Percentiles rank a stretch among this genome's conserved stretches.
phyloP scores from a whole-genome alignment of 805 yeast species.

The Metschnikowia drakensbergensis region DNA sequence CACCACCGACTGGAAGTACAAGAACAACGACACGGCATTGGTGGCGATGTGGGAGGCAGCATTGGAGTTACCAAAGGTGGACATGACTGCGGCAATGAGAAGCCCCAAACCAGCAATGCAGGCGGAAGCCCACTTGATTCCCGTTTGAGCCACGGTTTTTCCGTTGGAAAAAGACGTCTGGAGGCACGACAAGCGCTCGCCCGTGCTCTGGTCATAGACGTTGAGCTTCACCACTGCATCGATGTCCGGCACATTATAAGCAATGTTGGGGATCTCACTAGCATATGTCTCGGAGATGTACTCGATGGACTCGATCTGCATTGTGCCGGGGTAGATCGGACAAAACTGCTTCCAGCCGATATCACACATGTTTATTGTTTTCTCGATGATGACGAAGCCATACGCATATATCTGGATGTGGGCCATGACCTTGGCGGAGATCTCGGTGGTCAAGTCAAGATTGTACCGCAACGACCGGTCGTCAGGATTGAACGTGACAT shows the following conservation, averaged over 20 bases:
- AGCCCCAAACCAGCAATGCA: constrained; percentile 86
- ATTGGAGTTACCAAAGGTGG: constrained; percentile 81
- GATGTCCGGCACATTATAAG: constrained; percentile 81
- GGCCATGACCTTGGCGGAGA: constrained; percentile 65
- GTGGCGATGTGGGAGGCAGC: constrained; percentile 90
- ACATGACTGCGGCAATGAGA: constrained; percentile 72
- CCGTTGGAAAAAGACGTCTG: constrained; percentile 75
- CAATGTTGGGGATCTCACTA: constrained; percentile 71
- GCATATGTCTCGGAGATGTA: constrained; percentile 51
- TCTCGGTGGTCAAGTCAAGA: constrained; percentile 64
- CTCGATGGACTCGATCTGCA: constrained; percentile 70
- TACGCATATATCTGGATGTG: constrained; percentile 76
- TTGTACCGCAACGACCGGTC: constrained; percentile 63
- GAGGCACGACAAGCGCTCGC: constrained; percentile 60
- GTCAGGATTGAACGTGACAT: constrained; percentile 73
- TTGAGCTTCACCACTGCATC: constrained; percentile 70
- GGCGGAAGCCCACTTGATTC: constrained; percentile 88
- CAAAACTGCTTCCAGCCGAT: constrained; percentile 83
- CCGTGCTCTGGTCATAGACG: constrained; percentile 39
- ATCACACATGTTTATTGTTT: constrained; percentile 58
- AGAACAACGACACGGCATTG: constrained; percentile 75
- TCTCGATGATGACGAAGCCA: constrained; percentile 67
- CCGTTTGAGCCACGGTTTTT: constrained; percentile 69
- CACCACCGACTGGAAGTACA: constrained; percentile 85
- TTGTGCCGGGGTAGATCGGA: constrained; percentile 77